Evolutionary conservation across 2,329 filamentous ascomycete species (phyloP), one percentile per base, ranked within the genome.

Genomic region (Lasiodiplodia gonubiensis): DNA sequence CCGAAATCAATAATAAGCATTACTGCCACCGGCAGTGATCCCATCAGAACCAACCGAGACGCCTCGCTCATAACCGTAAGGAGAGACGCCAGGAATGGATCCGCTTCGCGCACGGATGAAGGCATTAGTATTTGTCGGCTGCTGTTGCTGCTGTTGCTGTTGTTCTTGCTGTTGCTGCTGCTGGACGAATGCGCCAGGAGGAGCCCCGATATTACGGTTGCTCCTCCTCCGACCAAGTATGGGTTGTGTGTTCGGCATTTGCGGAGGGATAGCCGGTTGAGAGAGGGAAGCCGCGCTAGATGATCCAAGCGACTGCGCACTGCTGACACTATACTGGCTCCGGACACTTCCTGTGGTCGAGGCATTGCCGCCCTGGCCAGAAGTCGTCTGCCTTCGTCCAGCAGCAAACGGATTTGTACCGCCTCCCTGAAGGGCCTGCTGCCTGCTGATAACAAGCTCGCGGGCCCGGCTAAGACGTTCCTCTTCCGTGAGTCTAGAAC

Each of bases 351-450:
- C 52, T 18, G 51, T 16, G 21, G 21, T n/a, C 8, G 53, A 42
- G 30, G 33, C 55, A 33, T 49, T 68, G 42, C 21, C 53, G 27
- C 52, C 42, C 18, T 60, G 49, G 16, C 21, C 37, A n/a, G 67
- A 27, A n/a, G 42, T n/a, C 10, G 51, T 21, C 25, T 75, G 73
- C 61, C 77, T 72, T 59, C 74, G 74, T 3, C 73, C 73, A 51
- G 72, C 71, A 8, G 75, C 71, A 60, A 79, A 79, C 1, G 78
- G 78, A 63, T 79, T 79, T 54, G 75, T 79, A 21, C 75, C 74
- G 18, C 75, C 74, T 18, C 73, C 69, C n/a, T 65, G 39, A 11
- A 79, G 72, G 49, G 73, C 75, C 33, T 74, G 74, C 61, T 74
- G 73, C 39, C 78, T 74, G 27, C 70, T 77, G 59, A 76, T 77